Percentiles rank a stretch among this genome's conserved stretches.
phyloP scores from a whole-genome alignment of 2,329 filamentous ascomycete species.

The Neofusicoccum parvum region DNA sequence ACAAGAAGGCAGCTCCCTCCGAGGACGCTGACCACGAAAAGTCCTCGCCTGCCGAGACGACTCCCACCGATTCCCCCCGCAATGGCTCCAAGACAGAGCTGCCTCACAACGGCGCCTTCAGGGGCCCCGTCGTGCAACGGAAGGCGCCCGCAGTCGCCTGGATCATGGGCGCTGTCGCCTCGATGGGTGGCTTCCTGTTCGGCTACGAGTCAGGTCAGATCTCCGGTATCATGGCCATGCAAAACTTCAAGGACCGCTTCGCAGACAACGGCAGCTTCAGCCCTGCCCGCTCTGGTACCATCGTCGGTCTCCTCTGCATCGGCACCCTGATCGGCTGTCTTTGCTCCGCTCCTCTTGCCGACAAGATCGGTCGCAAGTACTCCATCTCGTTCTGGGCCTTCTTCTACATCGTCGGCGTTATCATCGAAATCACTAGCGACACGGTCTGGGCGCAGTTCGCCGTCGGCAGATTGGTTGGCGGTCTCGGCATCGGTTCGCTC shows the following conservation, averaged over 20 bases:
- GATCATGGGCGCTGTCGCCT: slow-evolving; percentile 60
- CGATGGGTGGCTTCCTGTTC: slow-evolving; percentile 64
- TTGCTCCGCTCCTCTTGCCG: slow-evolving; percentile 52
- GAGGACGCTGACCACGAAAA: slow-evolving; percentile 11
- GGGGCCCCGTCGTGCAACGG: neutral
- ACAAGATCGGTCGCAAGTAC: slow-evolving; percentile 52
- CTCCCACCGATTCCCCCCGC: slow-evolving; percentile 18
- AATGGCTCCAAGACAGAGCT: slow-evolving; percentile 10
- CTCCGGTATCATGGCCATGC: slow-evolving; percentile 43
- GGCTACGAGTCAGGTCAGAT: slow-evolving; percentile 60
- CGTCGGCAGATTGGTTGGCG: slow-evolving; percentile 47
- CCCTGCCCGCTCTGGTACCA: slow-evolving; percentile 39
- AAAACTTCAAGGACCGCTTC: slow-evolving; percentile 61
- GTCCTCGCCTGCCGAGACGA: slow-evolving; percentile 18
- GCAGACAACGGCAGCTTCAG: slow-evolving; percentile 37
- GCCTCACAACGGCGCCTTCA: neutral
- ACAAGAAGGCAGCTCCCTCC: slow-evolving; percentile 13
- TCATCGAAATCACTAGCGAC: slow-evolving; percentile 47
- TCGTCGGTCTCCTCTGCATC: slow-evolving; percentile 48
- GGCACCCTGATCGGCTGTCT: slow-evolving; percentile 47
- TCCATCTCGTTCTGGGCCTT: slow-evolving; percentile 53
- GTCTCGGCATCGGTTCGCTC: slow-evolving; percentile 47
- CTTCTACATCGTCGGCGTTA: slow-evolving; percentile 45
- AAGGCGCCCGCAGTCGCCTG: slow-evolving; percentile 31
- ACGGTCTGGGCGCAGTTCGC: slow-evolving; percentile 51